These are phyloP conservation scores for Ceratocystis smalleyi DNA, from an alignment of 2,329 filamentous ascomycete species.

Conservation along the genomic window DNA sequence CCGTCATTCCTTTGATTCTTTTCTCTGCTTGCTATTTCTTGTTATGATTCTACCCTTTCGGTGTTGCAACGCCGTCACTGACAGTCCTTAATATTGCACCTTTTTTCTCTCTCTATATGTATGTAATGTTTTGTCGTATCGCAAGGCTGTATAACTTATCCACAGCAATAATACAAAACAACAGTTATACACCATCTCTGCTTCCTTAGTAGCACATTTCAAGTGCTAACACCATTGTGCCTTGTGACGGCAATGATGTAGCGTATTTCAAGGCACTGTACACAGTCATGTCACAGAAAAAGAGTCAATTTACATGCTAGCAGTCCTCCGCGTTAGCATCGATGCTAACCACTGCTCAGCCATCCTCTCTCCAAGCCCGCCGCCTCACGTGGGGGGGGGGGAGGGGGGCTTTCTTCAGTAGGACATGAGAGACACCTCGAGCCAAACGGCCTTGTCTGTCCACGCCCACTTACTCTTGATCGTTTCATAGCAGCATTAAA, in stretches of 20 bases:
- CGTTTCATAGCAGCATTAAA: not conserved
- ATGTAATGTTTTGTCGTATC: not conserved
- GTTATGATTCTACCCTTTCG: not conserved
- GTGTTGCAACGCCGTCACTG: not conserved
- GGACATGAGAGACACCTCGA: not conserved
- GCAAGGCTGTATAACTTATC: not conserved
- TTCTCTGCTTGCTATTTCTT: not conserved
- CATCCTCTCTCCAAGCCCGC: not conserved
- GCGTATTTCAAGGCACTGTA: not conserved
- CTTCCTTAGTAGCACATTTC: not conserved
- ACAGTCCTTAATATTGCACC: not conserved
- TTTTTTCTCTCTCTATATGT: not conserved
- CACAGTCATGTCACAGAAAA: not conserved
- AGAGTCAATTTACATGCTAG: not conserved
- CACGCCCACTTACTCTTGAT: not conserved
- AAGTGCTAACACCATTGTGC: not conserved
- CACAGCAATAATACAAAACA: not conserved
- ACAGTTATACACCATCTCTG: not conserved
- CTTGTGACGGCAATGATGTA: not conserved
- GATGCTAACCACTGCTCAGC: too few species aligned
- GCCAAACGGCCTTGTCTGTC: not conserved
- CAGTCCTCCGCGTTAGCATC: not conserved
- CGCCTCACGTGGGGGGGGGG: not conserved
- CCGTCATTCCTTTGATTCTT: not conserved
- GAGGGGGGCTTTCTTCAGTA: not conserved